Evolutionary conservation across 768 basidiomycete genomes (phyloP), one percentile per base, ranked within the genome.

Genomic region (Dictyophora rubrovolvata): DNA sequence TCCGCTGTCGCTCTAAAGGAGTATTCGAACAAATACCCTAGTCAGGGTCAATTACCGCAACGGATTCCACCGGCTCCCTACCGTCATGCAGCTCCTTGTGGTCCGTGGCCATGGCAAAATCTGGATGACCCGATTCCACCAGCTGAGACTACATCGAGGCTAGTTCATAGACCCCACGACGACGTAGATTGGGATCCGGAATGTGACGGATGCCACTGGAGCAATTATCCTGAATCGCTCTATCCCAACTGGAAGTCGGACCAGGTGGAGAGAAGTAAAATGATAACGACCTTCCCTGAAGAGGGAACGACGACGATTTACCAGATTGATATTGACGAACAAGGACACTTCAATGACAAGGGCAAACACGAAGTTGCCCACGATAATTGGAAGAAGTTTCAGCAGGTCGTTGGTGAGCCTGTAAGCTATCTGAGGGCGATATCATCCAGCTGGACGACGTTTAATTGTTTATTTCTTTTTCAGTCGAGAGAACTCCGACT

Each of bases 201-300:
- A 51, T 34, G 50, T 51, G 50, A 51, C 3, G 50, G 50, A 22
- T 42, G 42, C 11, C 14, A n/a, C 42, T 77, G 75, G 75, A 36
- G 56, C 7, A 51, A 55, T 60, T 83, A 83, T 63, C 81, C 82
- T 0, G 76, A 79, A 60, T 74, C 76, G 1, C 68, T 75, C 12
- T 84, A 79, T 60, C 77, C 77, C 11, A 84, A 82, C 60, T 82
- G 82, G 82, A 81, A 78, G 0, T 65, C 65, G 6, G 66, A 65
- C 14, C 81, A 82, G 54, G 71, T 76, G 18, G 0, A 42, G 0
- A 65, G 69, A 51, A 73, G 73, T 48, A 63, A 65, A 55, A 75
- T 77, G n/a, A 65, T 61, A 21, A 60, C 60, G 10, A 61, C 63
- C 1, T 51, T 64, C 9, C 55, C 55, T 62, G 61, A 48, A 62